Evolutionary conservation across 2,329 filamentous ascomycete genomes (phyloP), one percentile per base, ranked within the genome.

Genomic region (Alternaria panax): DNA sequence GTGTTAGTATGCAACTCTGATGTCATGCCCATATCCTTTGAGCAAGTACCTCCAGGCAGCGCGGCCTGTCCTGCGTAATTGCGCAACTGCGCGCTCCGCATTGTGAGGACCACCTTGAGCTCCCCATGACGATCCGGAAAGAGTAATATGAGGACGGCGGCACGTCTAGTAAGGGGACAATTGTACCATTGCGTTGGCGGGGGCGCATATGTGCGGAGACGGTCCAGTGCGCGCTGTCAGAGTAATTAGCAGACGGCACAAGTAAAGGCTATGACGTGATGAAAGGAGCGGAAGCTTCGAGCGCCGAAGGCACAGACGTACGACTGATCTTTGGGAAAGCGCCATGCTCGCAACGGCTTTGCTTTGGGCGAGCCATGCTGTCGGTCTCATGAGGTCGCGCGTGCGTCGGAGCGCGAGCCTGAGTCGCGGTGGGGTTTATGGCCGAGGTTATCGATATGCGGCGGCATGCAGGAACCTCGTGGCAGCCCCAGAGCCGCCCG

Each of bases 81-180:
- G 71, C 83, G 85, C 59, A 89, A 75, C 28, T 83, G 85, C 54
- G 83, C 83, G 46, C 86, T 84, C 58, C 87, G 82, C 74, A 89
- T 87, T 3, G 87, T 89, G 52, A 89, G 80, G 16, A 89, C 85
- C 9, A 88, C 85, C 62, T 85, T 86, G 59, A 98, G 81, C 67
- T 96, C 91, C 40, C 94, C 94, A 63, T 85, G 83, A 42, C 86
- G 85, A 78, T 97, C 94, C 34, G 93, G 92, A 75, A 95, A 97
- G 1, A 98, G 85, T 52, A 98, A 85, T 48, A 98, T 85, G 54
- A 98, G 81, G 40, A 98, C 94, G 24, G 94, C 93, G 14, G 94
- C 94, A 66, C 93, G 88, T 62, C 92, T 87, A 14, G 80, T 82
- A 8, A 88, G 71, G 1, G 87, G 87, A 41, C 87, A 83, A 50